These are phyloP conservation scores for Fraxinus velutina DNA, from an alignment of 305 asterid species.

Conservation along the genomic window DNA sequence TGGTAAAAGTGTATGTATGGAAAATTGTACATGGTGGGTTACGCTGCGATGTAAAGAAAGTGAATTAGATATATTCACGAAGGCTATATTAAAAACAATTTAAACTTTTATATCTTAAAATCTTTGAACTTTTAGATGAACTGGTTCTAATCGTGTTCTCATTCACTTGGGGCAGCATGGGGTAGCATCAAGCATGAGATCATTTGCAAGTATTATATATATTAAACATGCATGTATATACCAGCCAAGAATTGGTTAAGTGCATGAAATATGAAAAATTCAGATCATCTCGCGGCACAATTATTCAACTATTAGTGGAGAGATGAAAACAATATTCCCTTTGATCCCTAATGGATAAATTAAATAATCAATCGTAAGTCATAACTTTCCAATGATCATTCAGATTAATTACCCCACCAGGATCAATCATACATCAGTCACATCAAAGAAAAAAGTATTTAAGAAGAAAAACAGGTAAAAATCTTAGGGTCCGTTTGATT, in stretches of 20 bases:
- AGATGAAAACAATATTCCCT: neutral
- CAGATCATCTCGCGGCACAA: slow-evolving; percentile 19
- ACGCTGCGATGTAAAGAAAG: neutral
- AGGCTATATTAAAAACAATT: neutral
- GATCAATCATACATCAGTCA: neutral
- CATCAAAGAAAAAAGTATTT: neutral
- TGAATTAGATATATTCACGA: neutral
- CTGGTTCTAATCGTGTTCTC: neutral
- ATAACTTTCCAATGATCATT: neutral
- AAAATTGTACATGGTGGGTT: neutral
- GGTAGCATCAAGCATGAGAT: neutral
- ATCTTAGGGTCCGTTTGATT: no score
- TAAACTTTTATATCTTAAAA: no score
- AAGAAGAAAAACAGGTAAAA: neutral
- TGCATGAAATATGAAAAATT: neutral
- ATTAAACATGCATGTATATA: neutral
- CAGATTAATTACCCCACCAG: neutral
- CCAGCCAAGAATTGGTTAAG: neutral
- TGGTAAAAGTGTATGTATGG: neutral
- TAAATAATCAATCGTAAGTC: neutral
- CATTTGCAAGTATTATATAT: neutral
- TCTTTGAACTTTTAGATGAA: neutral
- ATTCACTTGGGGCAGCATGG: neutral
- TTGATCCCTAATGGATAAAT: neutral
- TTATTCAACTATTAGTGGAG: neutral